A percentile compares a stretch with the other conserved stretches of the same genome.
Evolutionary conservation across 202 grass and related monocot genomes (phyloP).

Genomic region (Schoenoplectus triqueter): DNA sequence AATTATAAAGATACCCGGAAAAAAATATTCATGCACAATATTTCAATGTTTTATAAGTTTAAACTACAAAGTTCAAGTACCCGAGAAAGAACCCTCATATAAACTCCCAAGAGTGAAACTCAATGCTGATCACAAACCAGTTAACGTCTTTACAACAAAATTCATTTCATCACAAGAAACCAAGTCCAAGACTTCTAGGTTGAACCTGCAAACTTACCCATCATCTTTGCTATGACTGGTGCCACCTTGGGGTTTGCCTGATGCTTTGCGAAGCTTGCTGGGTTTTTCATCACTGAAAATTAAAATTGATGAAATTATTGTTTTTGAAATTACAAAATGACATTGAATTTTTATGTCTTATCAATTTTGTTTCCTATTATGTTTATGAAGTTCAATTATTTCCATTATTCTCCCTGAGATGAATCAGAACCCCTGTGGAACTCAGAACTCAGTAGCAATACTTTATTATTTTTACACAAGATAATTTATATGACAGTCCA

Average conservation of each 20-base stretch:
- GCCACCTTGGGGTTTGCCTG: conserved; percentile 90
- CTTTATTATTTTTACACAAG: background rate
- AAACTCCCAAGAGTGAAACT: background rate
- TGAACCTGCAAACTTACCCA: conserved; percentile 62
- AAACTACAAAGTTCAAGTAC: conserved; percentile 16
- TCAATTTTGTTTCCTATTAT: background rate
- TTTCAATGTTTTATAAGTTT: background rate
- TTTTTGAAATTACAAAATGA: background rate
- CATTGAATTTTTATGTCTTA: background rate
- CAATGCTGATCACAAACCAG: background rate
- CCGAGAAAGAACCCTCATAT: background rate
- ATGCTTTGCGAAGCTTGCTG: conserved; percentile 73
- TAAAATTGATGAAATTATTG: conserved; percentile 9
- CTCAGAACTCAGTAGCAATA: background rate
- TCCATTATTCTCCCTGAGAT: background rate
- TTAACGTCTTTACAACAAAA: conserved; percentile 8
- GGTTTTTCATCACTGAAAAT: conserved; percentile 90
- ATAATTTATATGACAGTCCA: background rate
- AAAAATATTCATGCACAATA: background rate
- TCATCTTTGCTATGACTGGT: conserved; percentile 85
- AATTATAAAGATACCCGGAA: no score
- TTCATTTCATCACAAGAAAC: background rate
- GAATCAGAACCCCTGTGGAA: background rate
- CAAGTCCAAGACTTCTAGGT: background rate
- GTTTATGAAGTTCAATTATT: background rate